phyloP scores from a whole-genome alignment of 2,329 filamentous ascomycete genomes.

The Clonostachys sp. region DNA sequence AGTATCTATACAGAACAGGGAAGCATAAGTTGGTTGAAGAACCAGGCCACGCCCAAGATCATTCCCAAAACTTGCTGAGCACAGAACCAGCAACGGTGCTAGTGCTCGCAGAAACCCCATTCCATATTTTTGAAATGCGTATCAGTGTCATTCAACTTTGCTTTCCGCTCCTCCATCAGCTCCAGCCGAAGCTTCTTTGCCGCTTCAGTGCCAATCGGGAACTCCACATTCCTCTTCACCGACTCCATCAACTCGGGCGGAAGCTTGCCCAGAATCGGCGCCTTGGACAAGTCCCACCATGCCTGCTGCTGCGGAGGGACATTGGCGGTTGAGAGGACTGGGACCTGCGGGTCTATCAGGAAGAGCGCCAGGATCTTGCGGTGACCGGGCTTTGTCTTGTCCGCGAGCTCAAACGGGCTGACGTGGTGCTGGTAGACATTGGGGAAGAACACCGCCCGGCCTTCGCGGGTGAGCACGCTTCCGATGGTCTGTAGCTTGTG shows the following conservation, averaged over 20 bases:
- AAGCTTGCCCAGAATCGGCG: conserved; percentile 1
- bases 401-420: conserved; percentile 42
- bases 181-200: conserved; percentile 13
- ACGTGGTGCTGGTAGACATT: conserved; percentile 50
- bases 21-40: no score
- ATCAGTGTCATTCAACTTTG: background rate
- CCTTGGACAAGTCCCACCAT: conserved; percentile 21
- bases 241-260: conserved; percentile 12
- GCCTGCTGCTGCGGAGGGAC: conserved; percentile 36
- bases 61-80: no score
- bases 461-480: conserved; percentile 35
- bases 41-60: no score
- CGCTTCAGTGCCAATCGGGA: conserved; percentile 10
- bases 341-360: conserved; percentile 51
- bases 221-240: conserved; percentile 11
- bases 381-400: conserved; percentile 48
- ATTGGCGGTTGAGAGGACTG: conserved; percentile 35
- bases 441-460: conserved; percentile 50
- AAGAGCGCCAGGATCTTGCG: conserved; percentile 56
- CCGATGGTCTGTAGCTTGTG: conserved; percentile 32
- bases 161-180: conserved; percentile 17
- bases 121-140: no score
- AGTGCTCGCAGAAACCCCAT: no score
- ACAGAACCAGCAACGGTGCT: no score
- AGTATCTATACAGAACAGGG: no score